These are phyloP conservation scores for Aspergillus incahuasiensis DNA, from an alignment of 495 filamentous ascomycete genomes.

Conservation along the genomic window DNA sequence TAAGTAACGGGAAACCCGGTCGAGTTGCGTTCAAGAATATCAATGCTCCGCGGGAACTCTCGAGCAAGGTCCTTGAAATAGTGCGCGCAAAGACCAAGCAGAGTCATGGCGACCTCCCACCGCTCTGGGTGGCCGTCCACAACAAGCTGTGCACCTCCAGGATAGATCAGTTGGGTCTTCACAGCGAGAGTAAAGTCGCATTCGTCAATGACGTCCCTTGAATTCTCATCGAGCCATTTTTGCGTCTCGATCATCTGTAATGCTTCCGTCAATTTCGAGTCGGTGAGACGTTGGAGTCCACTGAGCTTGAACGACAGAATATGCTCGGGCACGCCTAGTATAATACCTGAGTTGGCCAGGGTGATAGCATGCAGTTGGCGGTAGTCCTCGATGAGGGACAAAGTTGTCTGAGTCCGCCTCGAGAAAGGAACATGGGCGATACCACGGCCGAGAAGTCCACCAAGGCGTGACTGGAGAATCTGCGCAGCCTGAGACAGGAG, in stretches of 20 bases:
- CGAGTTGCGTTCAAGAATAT: constrained; percentile 20
- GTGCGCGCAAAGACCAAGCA: constrained; percentile 42
- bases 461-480: constrained; percentile 53
- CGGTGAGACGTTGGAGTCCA: constrained; percentile 49
- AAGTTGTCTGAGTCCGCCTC: constrained; percentile 19
- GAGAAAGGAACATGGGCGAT: constrained; percentile 48
- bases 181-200: constrained; percentile 59
- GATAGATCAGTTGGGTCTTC: constrained; percentile 61
- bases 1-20: constrained; percentile 22
- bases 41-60: constrained; percentile 31
- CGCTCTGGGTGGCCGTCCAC: constrained; percentile 55
- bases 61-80: constrained; percentile 19
- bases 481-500: constrained; percentile 57
- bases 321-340: constrained; percentile 64
- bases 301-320: constrained; percentile 64
- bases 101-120: constrained; percentile 53
- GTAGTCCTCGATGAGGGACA: constrained; percentile 11
- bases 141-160: constrained; percentile 50
- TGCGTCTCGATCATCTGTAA: constrained; percentile 21
- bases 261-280: constrained; percentile 1
- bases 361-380: constrained; percentile 38
- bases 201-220: constrained; percentile 58
- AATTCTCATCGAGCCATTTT: constrained; percentile 35
- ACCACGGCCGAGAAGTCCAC: constrained; percentile 52
- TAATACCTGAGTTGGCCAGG: constrained; percentile 41